Evolutionary conservation across 129 eudicot genomes (phyloP), one percentile per base, ranked within the genome.

Genomic region (Lonicera japonica): DNA sequence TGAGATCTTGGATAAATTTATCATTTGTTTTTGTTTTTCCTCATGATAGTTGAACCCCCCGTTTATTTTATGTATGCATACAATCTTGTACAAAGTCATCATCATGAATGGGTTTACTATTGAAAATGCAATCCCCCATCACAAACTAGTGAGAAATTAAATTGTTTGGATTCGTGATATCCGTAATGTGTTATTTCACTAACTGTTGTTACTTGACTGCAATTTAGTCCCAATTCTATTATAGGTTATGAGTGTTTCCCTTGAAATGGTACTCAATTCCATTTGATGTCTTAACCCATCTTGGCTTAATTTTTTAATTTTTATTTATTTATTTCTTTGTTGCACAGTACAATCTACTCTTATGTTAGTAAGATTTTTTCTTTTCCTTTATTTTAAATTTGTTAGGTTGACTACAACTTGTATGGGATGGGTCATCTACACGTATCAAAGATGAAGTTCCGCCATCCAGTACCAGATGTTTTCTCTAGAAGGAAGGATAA

Each of bases 391-490:
- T 53, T 43, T 43, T 3, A 43, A 43, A 43, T 3, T 11, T 8
- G 18, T 23, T 67, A 94, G 99, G 70, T 88, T 62, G 95, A 94
- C 75, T 81, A 88, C 62, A 88, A 94, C 70, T 72, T 94, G 75
- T 91, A 85, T 69, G 99, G 99, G 34, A 94, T 94, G 99, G 99
- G 96, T 15, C 92, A 80, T 73, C 63, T 94, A 60, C 96, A 94
- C 73, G 87, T 85, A 61, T 82, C 95, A 62, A 94, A 82, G 83
- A 67, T 85, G 75, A 94, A 79, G 80, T 88, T 94, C 54, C 96
- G 99, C 15, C 69, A 58, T 72, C 96, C 99, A 58, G 76, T 88
- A 61, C 99, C 92, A 53, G 79, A 78, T 67, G 80, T 58, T 70
- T 46, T 63, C 43, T 65, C 71, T 21, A 58, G 43, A 24, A 63